Conservation (phyloP, 2,329 filamentous ascomycete genomes). For the Beauveria medogensis region DNA sequence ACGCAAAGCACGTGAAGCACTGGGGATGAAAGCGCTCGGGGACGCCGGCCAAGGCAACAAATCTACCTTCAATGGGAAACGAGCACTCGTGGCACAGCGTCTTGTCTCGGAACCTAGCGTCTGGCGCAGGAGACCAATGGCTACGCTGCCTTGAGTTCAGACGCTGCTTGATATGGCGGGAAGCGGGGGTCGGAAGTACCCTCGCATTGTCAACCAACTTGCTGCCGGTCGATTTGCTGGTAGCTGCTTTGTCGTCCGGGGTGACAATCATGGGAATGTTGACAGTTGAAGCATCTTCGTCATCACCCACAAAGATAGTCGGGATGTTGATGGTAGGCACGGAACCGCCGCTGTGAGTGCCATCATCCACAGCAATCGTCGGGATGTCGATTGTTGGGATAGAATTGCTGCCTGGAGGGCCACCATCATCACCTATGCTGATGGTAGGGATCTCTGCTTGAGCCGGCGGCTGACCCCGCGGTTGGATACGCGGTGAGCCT, state of each 20-base stretch:
- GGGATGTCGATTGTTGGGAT: constrained; percentile 39
- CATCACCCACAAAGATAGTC: constrained; percentile 30
- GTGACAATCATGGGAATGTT: constrained; percentile 37
- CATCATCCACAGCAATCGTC: constrained; percentile 36
- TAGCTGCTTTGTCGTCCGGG: constrained; percentile 31
- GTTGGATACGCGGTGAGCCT: constrained; percentile 27
- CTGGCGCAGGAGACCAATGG: constrained; percentile 53
- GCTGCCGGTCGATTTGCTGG: constrained; percentile 29
- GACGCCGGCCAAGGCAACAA: constrained; percentile 71
- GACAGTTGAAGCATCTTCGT: constrained; percentile 21
- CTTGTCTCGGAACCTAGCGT: constrained; percentile 42
- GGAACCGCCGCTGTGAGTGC: constrained; percentile 17
- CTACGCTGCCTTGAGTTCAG: constrained; percentile 35
- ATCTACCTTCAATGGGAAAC: constrained; percentile 79
- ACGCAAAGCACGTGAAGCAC: constrained; percentile 86
- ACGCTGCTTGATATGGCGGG: constrained; percentile 23
- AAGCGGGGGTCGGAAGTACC: constrained; percentile 41
- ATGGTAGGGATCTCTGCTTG: constrained; percentile 25
- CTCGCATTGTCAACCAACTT: constrained; percentile 25
- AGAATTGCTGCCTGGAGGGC: constrained; percentile 14
- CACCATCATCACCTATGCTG: constrained; percentile 25
- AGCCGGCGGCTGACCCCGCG: constrained; percentile 19
- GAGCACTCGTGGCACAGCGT: constrained; percentile 79
- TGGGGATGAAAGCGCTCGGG: constrained; percentile 78
- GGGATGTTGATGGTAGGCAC: constrained; percentile 41